A percentile compares a stretch with the other conserved stretches of the same genome.
Evolutionary conservation across 345 rosid genomes (phyloP).

Genomic region (Gossypioides kirkii): DNA sequence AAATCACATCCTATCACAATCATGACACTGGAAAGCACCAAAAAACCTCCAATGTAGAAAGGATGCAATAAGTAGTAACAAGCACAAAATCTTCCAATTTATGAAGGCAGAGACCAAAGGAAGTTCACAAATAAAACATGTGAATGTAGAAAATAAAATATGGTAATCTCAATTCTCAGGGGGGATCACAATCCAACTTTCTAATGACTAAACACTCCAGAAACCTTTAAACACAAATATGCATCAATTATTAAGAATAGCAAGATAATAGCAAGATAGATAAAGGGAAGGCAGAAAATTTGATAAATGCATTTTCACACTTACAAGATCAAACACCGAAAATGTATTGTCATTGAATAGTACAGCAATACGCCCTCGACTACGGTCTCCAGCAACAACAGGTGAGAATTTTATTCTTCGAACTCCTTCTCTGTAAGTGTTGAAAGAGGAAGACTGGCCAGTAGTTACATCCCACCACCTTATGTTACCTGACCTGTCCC

Average conservation of each 20-base stretch:
- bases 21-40: background rate
- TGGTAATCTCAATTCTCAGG: background rate
- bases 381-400: slow-evolving; percentile 84
- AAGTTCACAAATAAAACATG: background rate
- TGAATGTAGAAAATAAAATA: background rate
- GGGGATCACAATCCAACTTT: background rate
- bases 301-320: slow-evolving; percentile 20
- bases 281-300: background rate
- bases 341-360: slow-evolving; percentile 92
- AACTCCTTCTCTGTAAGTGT: slow-evolving; percentile 86
- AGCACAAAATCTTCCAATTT: background rate
- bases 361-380: slow-evolving; percentile 94
- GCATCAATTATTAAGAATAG: background rate
- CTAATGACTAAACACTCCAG: background rate
- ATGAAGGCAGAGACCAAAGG: background rate
- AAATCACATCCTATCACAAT: background rate
- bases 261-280: background rate
- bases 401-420: slow-evolving; percentile 95
- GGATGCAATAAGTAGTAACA: background rate
- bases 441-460: slow-evolving; percentile 94
- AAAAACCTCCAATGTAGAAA: background rate
- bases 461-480: slow-evolving; percentile 99
- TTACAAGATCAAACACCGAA: slow-evolving; percentile 92
- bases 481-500: slow-evolving; percentile 77
- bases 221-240: background rate